Conservation (phyloP, 129 eudicot genomes). For the Artemisia annua region DNA sequence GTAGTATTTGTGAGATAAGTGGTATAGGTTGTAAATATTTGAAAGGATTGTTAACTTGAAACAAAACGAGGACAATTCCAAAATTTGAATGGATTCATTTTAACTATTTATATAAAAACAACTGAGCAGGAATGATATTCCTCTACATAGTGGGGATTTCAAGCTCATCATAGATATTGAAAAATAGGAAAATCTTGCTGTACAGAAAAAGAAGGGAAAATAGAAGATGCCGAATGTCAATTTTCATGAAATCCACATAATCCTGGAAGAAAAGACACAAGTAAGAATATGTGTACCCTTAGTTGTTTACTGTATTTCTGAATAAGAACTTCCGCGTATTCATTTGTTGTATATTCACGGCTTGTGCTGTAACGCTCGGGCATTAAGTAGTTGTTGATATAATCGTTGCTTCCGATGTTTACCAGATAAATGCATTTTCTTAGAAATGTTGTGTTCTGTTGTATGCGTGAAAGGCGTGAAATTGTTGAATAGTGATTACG, state of each 20-base stretch:
- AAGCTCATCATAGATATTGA: too few species aligned
- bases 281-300: slow-evolving; percentile 17
- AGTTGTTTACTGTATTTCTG: slow-evolving; percentile 30
- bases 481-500: slow-evolving; percentile 17
- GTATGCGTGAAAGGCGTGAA: neutral
- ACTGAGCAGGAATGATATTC: too few species aligned
- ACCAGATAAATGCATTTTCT: slow-evolving; percentile 29
- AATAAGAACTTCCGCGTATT: slow-evolving; percentile 28
- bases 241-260: neutral
- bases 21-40: too few species aligned
- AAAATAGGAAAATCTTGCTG: too few species aligned
- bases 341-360: neutral
- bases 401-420: slow-evolving; percentile 40
- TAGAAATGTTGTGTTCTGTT: slow-evolving; percentile 1
- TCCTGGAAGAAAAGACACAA: neutral
- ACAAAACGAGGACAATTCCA: too few species aligned
- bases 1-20: too few species aligned
- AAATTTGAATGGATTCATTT: too few species aligned
- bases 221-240: neutral
- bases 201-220: too few species aligned
- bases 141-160: too few species aligned
- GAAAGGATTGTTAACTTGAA: too few species aligned
- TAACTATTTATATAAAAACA: too few species aligned
- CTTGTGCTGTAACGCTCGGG: slow-evolving; percentile 30
- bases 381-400: slow-evolving; percentile 36